phyloP scores from a whole-genome alignment of 306 rosid species.

The Abrus pulchellus region DNA sequence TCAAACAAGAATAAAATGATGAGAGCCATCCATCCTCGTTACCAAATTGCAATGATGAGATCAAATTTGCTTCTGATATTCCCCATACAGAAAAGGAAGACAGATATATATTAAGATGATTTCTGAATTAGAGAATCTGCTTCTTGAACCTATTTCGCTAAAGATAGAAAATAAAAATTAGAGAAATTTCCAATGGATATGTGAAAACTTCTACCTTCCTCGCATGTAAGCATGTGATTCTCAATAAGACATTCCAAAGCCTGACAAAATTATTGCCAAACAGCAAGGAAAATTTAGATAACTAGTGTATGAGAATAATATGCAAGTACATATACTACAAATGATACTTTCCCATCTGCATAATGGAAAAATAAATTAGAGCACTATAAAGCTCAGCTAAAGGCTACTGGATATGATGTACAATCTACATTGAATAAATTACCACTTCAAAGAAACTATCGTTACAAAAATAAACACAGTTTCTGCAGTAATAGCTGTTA shows the following conservation, averaged over 20 bases:
- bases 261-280: conserved; percentile 59
- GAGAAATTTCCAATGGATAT: conserved; percentile 7
- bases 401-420: background rate
- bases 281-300: conserved; percentile 41
- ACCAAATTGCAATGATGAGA: conserved; percentile 87
- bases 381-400: conserved; percentile 4
- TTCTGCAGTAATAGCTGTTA: background rate
- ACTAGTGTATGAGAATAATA: conserved; percentile 13
- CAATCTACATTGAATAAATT: conserved; percentile 20
- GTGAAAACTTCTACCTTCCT: conserved; percentile 72
- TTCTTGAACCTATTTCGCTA: background rate
- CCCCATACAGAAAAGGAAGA: conserved; percentile 47
- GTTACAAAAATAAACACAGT: conserved; percentile 11
- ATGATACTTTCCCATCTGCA: background rate
- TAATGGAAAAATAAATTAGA: background rate
- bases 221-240: conserved; percentile 94
- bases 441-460: conserved; percentile 27
- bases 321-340: conserved; percentile 11
- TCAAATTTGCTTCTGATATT: conserved; percentile 77
- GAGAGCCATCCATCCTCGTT: conserved; percentile 96
- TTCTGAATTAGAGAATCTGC: no score
- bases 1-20: conserved; percentile 86
- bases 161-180: conserved; percentile 28
- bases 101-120: conserved; percentile 25
- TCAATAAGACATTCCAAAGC: conserved; percentile 96